Base-by-base conservation (phyloP, 2,329 filamentous ascomycete genomes). In the Diaporthe australafricana region DNA sequence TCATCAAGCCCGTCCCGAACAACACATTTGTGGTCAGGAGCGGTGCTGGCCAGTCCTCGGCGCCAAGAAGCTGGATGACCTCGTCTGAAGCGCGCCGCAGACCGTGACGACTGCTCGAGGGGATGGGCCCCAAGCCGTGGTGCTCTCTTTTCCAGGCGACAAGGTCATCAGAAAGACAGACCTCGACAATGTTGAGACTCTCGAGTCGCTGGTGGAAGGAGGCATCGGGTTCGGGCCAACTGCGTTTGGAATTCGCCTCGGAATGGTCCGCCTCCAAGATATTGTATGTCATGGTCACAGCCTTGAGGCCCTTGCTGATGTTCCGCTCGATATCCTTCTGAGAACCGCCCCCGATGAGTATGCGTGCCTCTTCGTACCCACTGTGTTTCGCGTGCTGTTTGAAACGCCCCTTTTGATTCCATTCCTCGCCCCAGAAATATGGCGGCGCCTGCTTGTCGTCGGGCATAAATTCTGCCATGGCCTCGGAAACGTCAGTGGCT, bases 301-400 rank as follows among this genome's bases (percentile, higher is more conserved):
- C 42, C 25, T 22, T 40, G n/a, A 69, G 14, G 42, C 53, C 66
- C 14, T 56, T 50, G 17, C 9, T 42, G 12, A 69, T 69, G 17
- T 56, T 69, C 12, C 30, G 17, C 4, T 57, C 53, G 3, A 69
- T 50, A n/a, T 60, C 66, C 3, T 20, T 50, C 40, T 38, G 35
- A 16, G 53, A 32, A 38, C 66, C 66, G 11, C 35, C n/a, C 7
- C 22, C 66, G 3, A 47, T 57, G 20, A 69, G 53, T 40, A 48
- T 50, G 22, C 53, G 66, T 35, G 66, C 53, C 30, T 69, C 66
- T 52, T 69, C 66, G 16, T 69, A 69, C 17, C 66, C 66, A n/a
- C 53, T 27, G 45, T 69, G 55, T 30, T 57, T 56, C 30, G 11
- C 42, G n/a, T 69, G 66, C 25, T 50, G 53, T 22, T 50, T 69